Base-by-base conservation (phyloP, 2,329 filamentous ascomycete genomes). In the Sporothrix humicola region DNA sequence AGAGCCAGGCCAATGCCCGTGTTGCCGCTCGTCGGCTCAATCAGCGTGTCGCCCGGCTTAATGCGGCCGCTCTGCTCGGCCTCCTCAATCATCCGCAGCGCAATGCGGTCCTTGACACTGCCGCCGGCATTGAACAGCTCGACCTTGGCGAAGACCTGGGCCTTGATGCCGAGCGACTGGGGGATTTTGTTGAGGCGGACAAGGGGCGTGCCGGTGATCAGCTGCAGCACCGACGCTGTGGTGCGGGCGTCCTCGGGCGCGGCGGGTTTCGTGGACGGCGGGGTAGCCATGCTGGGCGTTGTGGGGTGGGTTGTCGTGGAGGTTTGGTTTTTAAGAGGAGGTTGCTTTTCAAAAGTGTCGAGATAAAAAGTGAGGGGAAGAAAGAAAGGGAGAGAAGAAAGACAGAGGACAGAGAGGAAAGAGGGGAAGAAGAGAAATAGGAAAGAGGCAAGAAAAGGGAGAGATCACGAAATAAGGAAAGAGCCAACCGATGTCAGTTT, bases 1-100 rank as follows among this genome's bases (percentile, higher is more conserved):
- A 99, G 90, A 42, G 96, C 96, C 56, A 99, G 87, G 26, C 96
- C 96, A 77, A 99, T 99, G 77, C 96, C 96, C 86, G 96, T 99
- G 82, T 99, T 99, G 72, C 96, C 96, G 80, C 94, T 97, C 66
- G 96, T 99, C 10, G 96, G 96, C 87, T 99, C 96, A 80, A 99
- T 99, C 79, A 99, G 85, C 71, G 94, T 98, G 83, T 98, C 95
- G 73, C 95, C 96, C 42, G 96, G 96, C 87, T 96, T 98, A 84
- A 99, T 98, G 77, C 95, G 91, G 63, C 96, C 96, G 71, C 89
- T 91, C 80, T 89, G 90, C 87, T 99, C 96, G 15, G 96, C 96
- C 82, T 95, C 93, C 84, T 98, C 95, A 75, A 99, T 92, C 96
- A 99, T 99, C 80, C 96, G 93, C 81, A 98, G 85, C 26, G 96